phyloP scores from a whole-genome alignment of 1,284 basidiomycete species.

The Naganishia sp. region DNA sequence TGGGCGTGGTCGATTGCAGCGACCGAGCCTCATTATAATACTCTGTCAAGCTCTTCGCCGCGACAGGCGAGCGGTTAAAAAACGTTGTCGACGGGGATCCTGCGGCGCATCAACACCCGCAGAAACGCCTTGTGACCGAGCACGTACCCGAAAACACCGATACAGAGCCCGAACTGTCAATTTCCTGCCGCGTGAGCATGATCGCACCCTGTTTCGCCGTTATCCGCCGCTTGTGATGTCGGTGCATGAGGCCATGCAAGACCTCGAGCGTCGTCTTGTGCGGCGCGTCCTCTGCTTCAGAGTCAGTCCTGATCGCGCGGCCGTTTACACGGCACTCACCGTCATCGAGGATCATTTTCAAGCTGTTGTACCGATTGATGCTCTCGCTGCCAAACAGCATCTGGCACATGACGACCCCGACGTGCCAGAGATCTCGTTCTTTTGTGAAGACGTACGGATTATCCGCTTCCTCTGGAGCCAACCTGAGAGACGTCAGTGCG shows the following conservation, averaged over 20 bases:
- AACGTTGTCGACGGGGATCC: slow-evolving; percentile 22
- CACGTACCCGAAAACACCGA: slow-evolving; percentile 17
- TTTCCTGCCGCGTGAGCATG: slow-evolving; percentile 33
- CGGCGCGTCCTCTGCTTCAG: slow-evolving; percentile 9
- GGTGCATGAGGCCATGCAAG: slow-evolving; percentile 45
- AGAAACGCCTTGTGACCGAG: neutral
- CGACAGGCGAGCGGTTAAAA: slow-evolving; percentile 29
- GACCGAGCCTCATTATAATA: slow-evolving; percentile 23
- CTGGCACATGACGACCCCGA: slow-evolving; percentile 48
- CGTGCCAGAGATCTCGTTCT: slow-evolving; percentile 53
- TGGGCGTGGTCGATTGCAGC: slow-evolving; percentile 9
- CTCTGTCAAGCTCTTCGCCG: slow-evolving; percentile 13
- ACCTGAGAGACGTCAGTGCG: slow-evolving; percentile 4
- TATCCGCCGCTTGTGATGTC: slow-evolving; percentile 46
- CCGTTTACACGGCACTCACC: slow-evolving; percentile 33
- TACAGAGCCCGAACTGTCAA: neutral
- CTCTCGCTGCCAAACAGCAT: slow-evolving; percentile 47
- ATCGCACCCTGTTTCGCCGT: slow-evolving; percentile 47
- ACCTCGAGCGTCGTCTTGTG: slow-evolving; percentile 39
- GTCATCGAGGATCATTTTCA: slow-evolving; percentile 45
- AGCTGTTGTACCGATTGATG: slow-evolving; percentile 43
- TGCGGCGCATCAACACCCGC: neutral
- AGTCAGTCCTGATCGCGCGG: neutral
- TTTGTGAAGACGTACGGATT: slow-evolving; percentile 47
- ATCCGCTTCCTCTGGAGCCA: slow-evolving; percentile 43